Evolutionary conservation across 495 filamentous ascomycete species (phyloP).

Genomic region (Durotheca rogersii): DNA sequence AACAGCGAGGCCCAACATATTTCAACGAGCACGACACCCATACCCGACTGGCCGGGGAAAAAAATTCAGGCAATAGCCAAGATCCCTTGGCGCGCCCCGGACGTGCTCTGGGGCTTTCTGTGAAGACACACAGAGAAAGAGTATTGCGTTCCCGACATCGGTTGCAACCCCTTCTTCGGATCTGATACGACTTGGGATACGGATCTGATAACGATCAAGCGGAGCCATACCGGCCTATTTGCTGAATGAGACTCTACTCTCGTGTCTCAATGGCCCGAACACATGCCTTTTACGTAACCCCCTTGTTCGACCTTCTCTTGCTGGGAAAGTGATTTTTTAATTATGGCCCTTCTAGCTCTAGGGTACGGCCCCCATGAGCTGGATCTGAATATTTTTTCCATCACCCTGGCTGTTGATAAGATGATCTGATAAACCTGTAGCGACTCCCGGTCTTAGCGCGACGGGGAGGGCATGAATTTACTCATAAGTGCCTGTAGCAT

Average conservation of each 20-base stretch:
- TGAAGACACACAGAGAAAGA: too few relatives aligned
- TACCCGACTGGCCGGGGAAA: constrained; percentile 6
- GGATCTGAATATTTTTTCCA: background rate
- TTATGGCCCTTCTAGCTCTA: background rate
- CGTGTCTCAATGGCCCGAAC: background rate
- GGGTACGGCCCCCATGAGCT: background rate
- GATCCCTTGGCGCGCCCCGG: constrained; percentile 11
- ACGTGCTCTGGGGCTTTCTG: background rate
- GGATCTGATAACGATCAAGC: constrained; percentile 19
- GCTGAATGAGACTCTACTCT: constrained; percentile 1
- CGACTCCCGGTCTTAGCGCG: background rate
- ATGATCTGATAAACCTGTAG: constrained; percentile 10
- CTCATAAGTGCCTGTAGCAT: too few relatives aligned
- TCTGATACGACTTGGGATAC: constrained; percentile 10
- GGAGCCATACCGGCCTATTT: constrained; percentile 5
- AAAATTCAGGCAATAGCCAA: constrained; percentile 1
- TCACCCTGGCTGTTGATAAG: constrained; percentile 10
- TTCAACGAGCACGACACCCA: background rate
- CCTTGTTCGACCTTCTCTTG: background rate
- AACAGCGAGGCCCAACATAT: background rate
- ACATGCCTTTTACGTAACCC: constrained; percentile 10
- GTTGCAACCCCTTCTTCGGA: constrained; percentile 7
- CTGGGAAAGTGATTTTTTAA: background rate
- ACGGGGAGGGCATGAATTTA: background rate
- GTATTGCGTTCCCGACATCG: background rate